Evolutionary conservation across 495 filamentous ascomycete genomes (phyloP), one percentile per base, ranked within the genome.

Genomic region (Aspergillus campestris): DNA sequence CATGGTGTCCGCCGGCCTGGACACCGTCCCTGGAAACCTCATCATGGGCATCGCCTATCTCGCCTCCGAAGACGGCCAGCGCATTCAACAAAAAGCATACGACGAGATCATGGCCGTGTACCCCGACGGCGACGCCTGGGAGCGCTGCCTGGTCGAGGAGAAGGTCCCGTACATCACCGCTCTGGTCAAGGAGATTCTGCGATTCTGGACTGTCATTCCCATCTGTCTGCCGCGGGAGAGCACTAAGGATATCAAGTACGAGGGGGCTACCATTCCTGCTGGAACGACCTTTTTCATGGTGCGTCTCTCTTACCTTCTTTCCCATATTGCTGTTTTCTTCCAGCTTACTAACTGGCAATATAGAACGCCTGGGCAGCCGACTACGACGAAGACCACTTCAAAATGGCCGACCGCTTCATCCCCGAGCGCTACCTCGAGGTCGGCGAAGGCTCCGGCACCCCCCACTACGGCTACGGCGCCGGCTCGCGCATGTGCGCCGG

Each of bases 41-140:
- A 82, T 84, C 55, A 84, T 84, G 81, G 79, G 76, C 27, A 76
- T 86, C 45, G 82, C 78, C n/a, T 83, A 82, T 54, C 71, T 86
- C n/a, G 77, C 80, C 18, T 75, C 74, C 1, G 61, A 69, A 6
- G 66, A 79, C 14, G 81, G 81, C 13, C 79, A 81, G 48, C 59
- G 71, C 5, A 82, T 86, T 52, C 83, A 86, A 58, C 61, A 72
- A 40, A 74, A 70, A 35, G 81, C 82, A 1, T 78, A 81, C 46
- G 67, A 73, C 1, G 80, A 80, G 42, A 86, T 86, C 56, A 74
- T 75, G 61, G 65, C 72, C 34, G 77, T 78, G 0, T 85, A 85
- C 46, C 80, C 82, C 5, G 59, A 82, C 39, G 74, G 74, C 34
- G 74, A 83, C 46, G 79, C 81, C 6, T 85, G 82, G 77, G 74